Evolutionary conservation across 2,329 filamentous ascomycete species (phyloP).

Genomic region (Paracamarosporium sp.): DNA sequence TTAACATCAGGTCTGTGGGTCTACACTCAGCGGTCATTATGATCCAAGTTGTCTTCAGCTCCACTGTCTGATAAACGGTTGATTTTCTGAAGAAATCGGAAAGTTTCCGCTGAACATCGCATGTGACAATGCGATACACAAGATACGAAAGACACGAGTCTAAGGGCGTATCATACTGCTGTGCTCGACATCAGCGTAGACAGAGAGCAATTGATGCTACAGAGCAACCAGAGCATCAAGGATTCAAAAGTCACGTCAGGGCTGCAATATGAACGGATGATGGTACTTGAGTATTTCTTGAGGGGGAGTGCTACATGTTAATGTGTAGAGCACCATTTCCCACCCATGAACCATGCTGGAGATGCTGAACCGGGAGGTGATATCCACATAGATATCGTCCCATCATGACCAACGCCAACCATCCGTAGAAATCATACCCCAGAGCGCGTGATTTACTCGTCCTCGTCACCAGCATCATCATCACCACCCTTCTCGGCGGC

Average conservation of each 20-base stretch:
- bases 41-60: too few species aligned
- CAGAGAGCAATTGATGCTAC: too few species aligned
- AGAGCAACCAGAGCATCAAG: too few species aligned
- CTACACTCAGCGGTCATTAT: too few species aligned
- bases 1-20: too few species aligned
- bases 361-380: conserved; percentile 40
- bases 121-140: too few species aligned
- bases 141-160: too few species aligned
- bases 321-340: conserved; percentile 35
- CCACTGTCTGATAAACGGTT: too few species aligned
- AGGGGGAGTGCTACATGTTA: conserved; percentile 34
- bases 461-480: conserved; percentile 86
- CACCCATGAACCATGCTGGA: conserved; percentile 34
- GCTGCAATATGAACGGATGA: conserved; percentile 20
- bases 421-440: conserved; percentile 41
- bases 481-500: conserved; percentile 86
- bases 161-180: too few species aligned
- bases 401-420: conserved; percentile 46
- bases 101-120: too few species aligned
- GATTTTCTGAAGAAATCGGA: too few species aligned
- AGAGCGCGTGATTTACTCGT: conserved; percentile 59
- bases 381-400: conserved; percentile 39
- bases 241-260: background rate
- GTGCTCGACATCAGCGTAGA: too few species aligned
- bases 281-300: conserved; percentile 43